Percentiles rank a stretch among this genome's conserved stretches.
Evolutionary conservation across 805 yeast species (phyloP).

Genomic region (Tetrapisispora phaffii): DNA sequence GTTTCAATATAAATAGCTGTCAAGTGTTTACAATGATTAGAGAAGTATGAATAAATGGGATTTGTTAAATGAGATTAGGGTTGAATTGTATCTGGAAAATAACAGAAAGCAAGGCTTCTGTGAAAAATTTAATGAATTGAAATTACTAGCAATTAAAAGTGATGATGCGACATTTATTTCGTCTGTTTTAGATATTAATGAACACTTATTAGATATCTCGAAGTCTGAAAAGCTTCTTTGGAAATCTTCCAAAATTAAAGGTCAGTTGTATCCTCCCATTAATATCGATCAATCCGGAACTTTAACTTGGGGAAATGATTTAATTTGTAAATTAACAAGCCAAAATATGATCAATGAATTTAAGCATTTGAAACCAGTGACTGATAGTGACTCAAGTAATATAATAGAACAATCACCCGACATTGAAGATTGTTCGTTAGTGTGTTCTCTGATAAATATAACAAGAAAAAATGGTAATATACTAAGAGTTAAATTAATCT

Average conservation of each 20-base stretch:
- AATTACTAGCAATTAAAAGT: not conserved
- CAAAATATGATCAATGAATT: constrained; percentile 6
- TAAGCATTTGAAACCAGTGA: constrained; percentile 1
- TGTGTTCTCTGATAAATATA: constrained; percentile 53
- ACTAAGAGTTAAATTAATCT: constrained; percentile 10
- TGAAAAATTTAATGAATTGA: not conserved
- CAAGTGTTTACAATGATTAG: not conserved
- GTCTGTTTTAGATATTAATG: constrained; percentile 7
- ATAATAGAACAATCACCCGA: constrained; percentile 17
- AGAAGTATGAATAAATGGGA: not conserved
- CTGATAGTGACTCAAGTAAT: constrained; percentile 4
- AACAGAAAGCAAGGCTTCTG: not conserved
- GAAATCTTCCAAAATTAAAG: constrained; percentile 17
- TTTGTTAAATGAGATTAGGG: not conserved
- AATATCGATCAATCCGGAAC: constrained; percentile 14
- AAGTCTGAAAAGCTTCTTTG: constrained; percentile 14
- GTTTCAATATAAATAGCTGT: too few relatives aligned
- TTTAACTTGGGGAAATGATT: constrained; percentile 11
- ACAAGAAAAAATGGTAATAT: constrained; percentile 17
- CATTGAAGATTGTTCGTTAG: constrained; percentile 63
- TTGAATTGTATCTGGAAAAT: not conserved
- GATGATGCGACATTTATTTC: not conserved
- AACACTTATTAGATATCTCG: constrained; percentile 5
- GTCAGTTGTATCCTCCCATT: constrained; percentile 22
- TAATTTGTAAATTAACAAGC: constrained; percentile 2